Evolutionary conservation across 1,284 basidiomycete species (phyloP).

Genomic region (Tremellales sp.): DNA sequence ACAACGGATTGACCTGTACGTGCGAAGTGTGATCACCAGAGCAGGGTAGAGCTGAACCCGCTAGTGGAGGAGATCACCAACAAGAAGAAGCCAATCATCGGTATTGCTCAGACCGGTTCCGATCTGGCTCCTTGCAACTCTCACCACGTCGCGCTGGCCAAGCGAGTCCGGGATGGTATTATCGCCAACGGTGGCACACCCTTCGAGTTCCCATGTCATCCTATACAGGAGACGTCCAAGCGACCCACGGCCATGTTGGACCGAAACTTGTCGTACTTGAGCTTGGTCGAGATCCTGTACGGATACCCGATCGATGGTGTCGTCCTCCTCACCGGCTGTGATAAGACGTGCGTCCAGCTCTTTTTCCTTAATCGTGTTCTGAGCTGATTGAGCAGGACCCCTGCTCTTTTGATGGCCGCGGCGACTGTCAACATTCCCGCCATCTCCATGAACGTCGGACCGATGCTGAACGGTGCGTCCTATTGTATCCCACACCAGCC

Average conservation of each 20-base stretch:
- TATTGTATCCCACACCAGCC: not conserved
- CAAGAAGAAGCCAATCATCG: slow-evolving; percentile 77
- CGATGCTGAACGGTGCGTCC: slow-evolving; percentile 41
- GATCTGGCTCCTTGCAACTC: slow-evolving; percentile 45
- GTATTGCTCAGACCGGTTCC: slow-evolving; percentile 58
- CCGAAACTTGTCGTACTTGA: slow-evolving; percentile 45
- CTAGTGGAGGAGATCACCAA: slow-evolving; percentile 26
- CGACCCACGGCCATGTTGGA: slow-evolving; percentile 46
- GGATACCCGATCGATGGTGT: slow-evolving; percentile 48
- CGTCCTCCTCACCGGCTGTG: slow-evolving; percentile 46
- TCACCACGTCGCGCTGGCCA: slow-evolving; percentile 45
- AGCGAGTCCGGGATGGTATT: slow-evolving; percentile 47
- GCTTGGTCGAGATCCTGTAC: slow-evolving; percentile 44
- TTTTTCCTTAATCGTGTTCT: slow-evolving; percentile 1
- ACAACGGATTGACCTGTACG: slow-evolving; percentile 35
- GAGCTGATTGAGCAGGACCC: slow-evolving; percentile 26
- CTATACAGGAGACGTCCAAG: slow-evolving; percentile 49
- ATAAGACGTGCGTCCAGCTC: slow-evolving; percentile 57
- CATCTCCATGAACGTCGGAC: slow-evolving; percentile 40
- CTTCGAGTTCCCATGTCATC: slow-evolving; percentile 49
- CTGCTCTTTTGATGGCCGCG: slow-evolving; percentile 38
- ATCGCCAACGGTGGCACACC: slow-evolving; percentile 47
- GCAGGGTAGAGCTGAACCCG: not conserved
- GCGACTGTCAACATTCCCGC: slow-evolving; percentile 46
- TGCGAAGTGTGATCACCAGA: not conserved